Evolutionary conservation across 163 green algal species (phyloP), one percentile per base, ranked within the genome.

Genomic region (Chlamydomonas reinhardtii): DNA sequence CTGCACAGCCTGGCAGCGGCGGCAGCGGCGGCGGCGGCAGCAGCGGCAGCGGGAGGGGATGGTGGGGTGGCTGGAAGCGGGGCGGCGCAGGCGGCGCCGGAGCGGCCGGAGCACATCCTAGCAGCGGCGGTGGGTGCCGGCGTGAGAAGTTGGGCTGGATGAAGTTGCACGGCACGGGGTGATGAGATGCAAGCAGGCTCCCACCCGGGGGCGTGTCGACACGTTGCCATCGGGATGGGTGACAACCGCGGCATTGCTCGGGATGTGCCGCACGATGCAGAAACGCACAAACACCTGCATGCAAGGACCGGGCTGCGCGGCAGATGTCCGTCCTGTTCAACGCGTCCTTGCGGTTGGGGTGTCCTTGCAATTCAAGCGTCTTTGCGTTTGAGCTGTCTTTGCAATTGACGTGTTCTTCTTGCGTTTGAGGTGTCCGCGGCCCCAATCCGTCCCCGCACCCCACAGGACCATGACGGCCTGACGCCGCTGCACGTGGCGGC

Each of bases 401-500:
- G n/a, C n/a, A n/a, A n/a, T n/a, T n/a, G n/a, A n/a, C n/a, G n/a
- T n/a, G n/a, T n/a, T n/a, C n/a, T n/a, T n/a, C n/a, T n/a, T n/a
- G n/a, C n/a, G n/a, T n/a, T n/a, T n/a, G n/a, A n/a, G n/a, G 43
- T 54, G 48, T 32, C 32, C 20, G 4, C 2, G 14, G 24, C 29
- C 22, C 14, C 24, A n/a, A 16, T 79, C 31, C 17, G 27, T 74
- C 0, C 54, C 12, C 34, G 14, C 20, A 56, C 24, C 61, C 2
- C 25, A 34, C 85, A 95, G 88, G 95, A 98, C 90, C 94, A 94
- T 74, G 89, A 96, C 62, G 95, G 95, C 65, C 92, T 95, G 84
- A 94, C 90, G 0, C 73, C 94, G 14, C 87, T 96, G 83, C 95
- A 98, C 88, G 74, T 96, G 32, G 95, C 95, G 16, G 94, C 94